Conservation (phyloP, 768 basidiomycete species). For the Mycena indigotica region DNA sequence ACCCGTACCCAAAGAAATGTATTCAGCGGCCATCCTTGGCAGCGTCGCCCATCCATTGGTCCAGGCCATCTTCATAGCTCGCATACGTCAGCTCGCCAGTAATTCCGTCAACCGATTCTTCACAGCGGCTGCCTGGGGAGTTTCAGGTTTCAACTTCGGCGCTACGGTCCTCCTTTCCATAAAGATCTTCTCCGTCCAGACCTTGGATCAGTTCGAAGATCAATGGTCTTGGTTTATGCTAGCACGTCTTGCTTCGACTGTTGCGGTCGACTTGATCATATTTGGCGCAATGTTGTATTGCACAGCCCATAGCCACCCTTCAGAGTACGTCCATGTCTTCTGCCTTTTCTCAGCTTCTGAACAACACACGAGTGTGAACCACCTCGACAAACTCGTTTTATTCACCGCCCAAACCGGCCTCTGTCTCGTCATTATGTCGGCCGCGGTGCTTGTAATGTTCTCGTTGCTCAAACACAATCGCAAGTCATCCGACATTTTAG, state of each 20-base stretch:
- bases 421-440: neutral
- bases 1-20: constrained; percentile 15
- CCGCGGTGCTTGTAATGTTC: constrained; percentile 13
- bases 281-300: constrained; percentile 13
- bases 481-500: neutral
- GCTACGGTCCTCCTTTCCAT: constrained; percentile 14
- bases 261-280: constrained; percentile 13
- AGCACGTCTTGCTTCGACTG: constrained; percentile 10
- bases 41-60: constrained; percentile 19
- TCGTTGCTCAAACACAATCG: constrained; percentile 12
- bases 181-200: constrained; percentile 10
- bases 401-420: too few relatives aligned
- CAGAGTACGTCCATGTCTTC: constrained; percentile 6
- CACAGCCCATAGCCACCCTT: constrained; percentile 2
- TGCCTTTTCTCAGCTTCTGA: constrained; percentile 9
- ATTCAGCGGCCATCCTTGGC: constrained; percentile 17
- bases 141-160: constrained; percentile 18
- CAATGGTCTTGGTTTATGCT: constrained; percentile 20
- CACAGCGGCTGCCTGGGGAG: constrained; percentile 12
- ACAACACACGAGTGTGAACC: constrained; percentile 18
- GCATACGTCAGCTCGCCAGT: constrained; percentile 17
- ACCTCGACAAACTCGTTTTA: too few relatives aligned
- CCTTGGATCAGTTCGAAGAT: constrained; percentile 12
- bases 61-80: constrained; percentile 19
- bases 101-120: constrained; percentile 8